phyloP scores from a whole-genome alignment of 1,284 basidiomycete species.

The Sanghuangporus sanghuang region DNA sequence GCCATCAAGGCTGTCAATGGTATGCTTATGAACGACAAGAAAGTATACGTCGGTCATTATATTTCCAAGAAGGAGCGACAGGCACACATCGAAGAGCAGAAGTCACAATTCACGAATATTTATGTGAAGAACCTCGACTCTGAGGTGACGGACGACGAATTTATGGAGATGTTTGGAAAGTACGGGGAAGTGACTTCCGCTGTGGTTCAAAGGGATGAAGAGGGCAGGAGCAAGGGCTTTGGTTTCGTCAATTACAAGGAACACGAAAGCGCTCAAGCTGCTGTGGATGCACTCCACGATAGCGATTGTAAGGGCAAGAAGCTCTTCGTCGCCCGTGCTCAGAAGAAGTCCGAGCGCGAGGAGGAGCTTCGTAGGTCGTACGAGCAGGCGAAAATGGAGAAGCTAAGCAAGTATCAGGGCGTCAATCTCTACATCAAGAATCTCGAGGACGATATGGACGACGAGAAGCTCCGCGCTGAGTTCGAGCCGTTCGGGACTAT shows the following conservation, averaged over 20 bases:
- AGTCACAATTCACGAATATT: slow-evolving; percentile 95
- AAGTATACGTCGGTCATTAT: slow-evolving; percentile 98
- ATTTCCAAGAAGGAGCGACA: slow-evolving; percentile 97
- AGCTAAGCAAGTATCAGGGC: slow-evolving; percentile 96
- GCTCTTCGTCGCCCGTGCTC: slow-evolving; percentile 94
- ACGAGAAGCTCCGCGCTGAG: slow-evolving; percentile 91
- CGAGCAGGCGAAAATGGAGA: slow-evolving; percentile 96
- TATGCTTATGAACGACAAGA: slow-evolving; percentile 99
- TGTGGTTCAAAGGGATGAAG: slow-evolving; percentile 76
- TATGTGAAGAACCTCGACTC: slow-evolving; percentile 97
- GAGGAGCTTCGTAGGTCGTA: slow-evolving; percentile 94
- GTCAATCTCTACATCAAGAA: slow-evolving; percentile 99
- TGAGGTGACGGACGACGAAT: slow-evolving; percentile 84
- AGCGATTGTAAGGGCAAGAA: slow-evolving; percentile 84
- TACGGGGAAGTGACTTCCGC: slow-evolving; percentile 91
- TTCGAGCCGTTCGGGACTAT: slow-evolving; percentile 97
- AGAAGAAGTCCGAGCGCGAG: slow-evolving; percentile 98
- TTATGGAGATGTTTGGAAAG: slow-evolving; percentile 75
- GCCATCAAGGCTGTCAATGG: slow-evolving; percentile 99
- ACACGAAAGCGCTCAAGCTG: slow-evolving; percentile 89
- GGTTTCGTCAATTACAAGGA: slow-evolving; percentile 97
- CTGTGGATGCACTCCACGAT: slow-evolving; percentile 91
- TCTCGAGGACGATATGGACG: slow-evolving; percentile 88
- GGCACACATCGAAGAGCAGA: slow-evolving; percentile 98
- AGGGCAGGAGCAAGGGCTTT: slow-evolving; percentile 93